Evolutionary conservation across 306 rosid species (phyloP).

Genomic region (Medicago ruthenica): DNA sequence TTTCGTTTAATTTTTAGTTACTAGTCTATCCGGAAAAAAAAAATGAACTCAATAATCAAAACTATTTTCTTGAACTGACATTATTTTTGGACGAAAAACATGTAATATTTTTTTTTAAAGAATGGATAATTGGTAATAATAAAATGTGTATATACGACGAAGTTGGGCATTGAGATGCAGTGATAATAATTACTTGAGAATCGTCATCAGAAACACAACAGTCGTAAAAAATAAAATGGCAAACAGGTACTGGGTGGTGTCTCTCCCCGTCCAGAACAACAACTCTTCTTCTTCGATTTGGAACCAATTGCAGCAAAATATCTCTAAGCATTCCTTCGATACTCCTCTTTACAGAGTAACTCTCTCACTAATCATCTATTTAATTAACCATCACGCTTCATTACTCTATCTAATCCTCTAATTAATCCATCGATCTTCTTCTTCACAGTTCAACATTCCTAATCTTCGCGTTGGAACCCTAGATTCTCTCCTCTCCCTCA

Average conservation of each 20-base stretch:
- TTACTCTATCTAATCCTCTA: background rate
- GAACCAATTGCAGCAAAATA: constrained; percentile 79
- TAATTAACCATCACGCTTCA: background rate
- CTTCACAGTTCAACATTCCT: constrained; percentile 79
- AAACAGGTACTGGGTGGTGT: constrained; percentile 87
- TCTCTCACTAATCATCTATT: too few species aligned
- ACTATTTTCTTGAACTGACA: too few species aligned
- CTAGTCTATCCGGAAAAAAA: too few species aligned
- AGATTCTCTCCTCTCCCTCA: constrained; percentile 96
- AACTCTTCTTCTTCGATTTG: constrained; percentile 75
- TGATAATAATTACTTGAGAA: background rate
- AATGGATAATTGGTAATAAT: too few species aligned
- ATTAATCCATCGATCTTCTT: background rate
- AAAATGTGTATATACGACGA: background rate
- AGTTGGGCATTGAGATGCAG: constrained; percentile 1
- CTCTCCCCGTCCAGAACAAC: constrained; percentile 71
- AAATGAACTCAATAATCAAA: too few species aligned
- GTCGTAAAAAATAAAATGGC: constrained; percentile 54
- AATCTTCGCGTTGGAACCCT: constrained; percentile 97
- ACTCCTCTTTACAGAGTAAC: constrained; percentile 87
- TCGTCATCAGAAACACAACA: background rate
- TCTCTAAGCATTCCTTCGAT: constrained; percentile 96
- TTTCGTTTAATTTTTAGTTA: too few species aligned
- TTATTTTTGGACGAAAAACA: too few species aligned
- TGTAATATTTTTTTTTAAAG: too few species aligned